A percentile compares a stretch with the other conserved stretches of the same genome.
Conservation (phyloP, 768 basidiomycete species). For the Pulveroboletus sp. region DNA sequence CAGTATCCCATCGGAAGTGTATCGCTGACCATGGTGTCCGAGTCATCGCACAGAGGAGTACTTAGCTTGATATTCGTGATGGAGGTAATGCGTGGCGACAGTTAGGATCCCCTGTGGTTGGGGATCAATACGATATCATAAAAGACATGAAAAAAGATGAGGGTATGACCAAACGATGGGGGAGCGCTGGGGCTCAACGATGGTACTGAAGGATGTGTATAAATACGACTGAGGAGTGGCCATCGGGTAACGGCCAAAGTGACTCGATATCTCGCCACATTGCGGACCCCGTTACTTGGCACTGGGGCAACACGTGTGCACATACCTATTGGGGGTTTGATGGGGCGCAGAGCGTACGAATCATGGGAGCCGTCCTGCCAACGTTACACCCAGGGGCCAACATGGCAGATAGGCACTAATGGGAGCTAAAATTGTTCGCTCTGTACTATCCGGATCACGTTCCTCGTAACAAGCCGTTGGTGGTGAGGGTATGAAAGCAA, state of each 20-base stretch:
- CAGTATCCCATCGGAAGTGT: not conserved
- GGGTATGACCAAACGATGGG: conserved; percentile 1
- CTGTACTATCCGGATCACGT: not conserved
- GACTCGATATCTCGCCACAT: conserved; percentile 11
- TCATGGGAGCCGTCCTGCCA: conserved; percentile 13
- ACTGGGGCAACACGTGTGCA: conserved; percentile 17
- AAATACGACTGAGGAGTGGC: conserved; percentile 13
- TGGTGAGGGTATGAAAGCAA: not conserved
- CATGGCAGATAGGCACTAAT: conserved; percentile 14
- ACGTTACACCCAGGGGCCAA: conserved; percentile 17
- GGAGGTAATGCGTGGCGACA: not conserved
- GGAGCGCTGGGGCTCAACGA: conserved; percentile 2
- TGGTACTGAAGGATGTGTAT: conserved; percentile 15
- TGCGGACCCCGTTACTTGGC: conserved; percentile 16
- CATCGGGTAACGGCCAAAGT: conserved; percentile 2
- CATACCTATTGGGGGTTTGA: conserved; percentile 15
- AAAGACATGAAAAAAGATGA: conserved; percentile 13
- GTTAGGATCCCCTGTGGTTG: conserved; percentile 6
- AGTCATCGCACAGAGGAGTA: conserved; percentile 7
- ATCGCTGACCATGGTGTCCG: conserved; percentile 6
- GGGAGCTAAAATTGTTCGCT: not conserved
- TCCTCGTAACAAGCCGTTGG: not conserved
- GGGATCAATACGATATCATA: conserved; percentile 8
- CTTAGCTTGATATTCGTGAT: not conserved
- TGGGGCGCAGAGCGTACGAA: conserved; percentile 7